Base-by-base conservation (phyloP, 2,329 filamentous ascomycete genomes). In the Davidsoniella eucalypti region DNA sequence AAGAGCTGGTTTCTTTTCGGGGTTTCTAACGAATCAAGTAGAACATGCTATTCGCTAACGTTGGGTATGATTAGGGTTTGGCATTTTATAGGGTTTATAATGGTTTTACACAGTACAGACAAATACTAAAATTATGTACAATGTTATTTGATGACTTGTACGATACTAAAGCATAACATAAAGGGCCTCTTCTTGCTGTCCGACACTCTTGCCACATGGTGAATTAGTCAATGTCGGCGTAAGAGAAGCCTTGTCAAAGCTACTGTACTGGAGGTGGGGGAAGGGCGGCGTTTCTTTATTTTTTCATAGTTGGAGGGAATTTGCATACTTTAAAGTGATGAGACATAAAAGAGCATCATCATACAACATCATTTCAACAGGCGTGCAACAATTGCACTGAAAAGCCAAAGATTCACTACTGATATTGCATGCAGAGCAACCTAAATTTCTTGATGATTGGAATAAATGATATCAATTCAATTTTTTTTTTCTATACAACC, bases 91-190 rank as follows among this genome's bases (percentile, higher is more conserved):
- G 26, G 16, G 26, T 38, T 38, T 25, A 25, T 44, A 12, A n/a
- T 39, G 23, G 18, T 38, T 44, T 38, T 40, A 7, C 39, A 45
- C 39, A 45, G 49, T 44, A 50, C 42, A 41, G 44, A 47, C 33
- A 47, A 23, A 47, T 39, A 47, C 17, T 18, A 18, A 18, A 18
- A 18, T 18, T 18, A 18, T 23, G 44, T 47, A 47, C 36, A 47
- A 49, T 16, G 41, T 44, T 38, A 33, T 44, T 38, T 38, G 29
- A 33, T 33, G 29, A 39, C 36, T 47, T 47, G 44, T 47, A 47
- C 44, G 29, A 33, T 33, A 33, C 29, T 9, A 33, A 33, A 12
- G 29, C 29, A 33, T 33, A 4, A 9, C 4, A 10, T 9, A 9
- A 33, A 9, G 12, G 29, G 3, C 12, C 29, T 33, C 29, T 23